Base-by-base conservation (phyloP, 2,329 filamentous ascomycete species). In the Aspergillus latus region DNA sequence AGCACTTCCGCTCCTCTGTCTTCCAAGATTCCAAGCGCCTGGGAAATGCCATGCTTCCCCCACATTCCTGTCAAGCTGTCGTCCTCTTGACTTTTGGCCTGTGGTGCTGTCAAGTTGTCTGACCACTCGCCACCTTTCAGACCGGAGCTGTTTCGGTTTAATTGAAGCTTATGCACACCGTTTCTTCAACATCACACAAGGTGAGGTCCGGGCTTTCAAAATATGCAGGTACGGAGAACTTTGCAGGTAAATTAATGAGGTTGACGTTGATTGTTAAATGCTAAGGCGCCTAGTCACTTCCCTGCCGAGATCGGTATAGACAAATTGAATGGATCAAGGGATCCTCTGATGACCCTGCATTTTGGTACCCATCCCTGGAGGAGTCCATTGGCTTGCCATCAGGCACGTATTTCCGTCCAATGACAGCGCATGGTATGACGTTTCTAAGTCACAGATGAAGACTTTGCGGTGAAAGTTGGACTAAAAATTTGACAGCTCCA, bases 211-310 rank as follows among this genome's bases (percentile, higher is more conserved):
- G 48, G 54, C 54, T 51, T 51, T 42, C 51, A 55, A 42, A 57
- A 37, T 32, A 55, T 61, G 59, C 63, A 65, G 59, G 60, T 62
- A 61, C 61, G 50, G 7, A 15, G 45, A 13, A 39, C 26, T 46
- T 36, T 54, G 49, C 52, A 43, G 56, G 51, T 60, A 37, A 56
- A 60, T 61, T 64, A 63, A 58, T 59, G 58, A 61, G 60, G 62
- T 42, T 60, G 62, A 62, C 63, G 60, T 37, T 10, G 15, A 39
- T 48, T 55, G 37, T 28, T 36, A 49, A 49, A 52, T 55, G 50
- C 43, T 52, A 52, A 39, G 51, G 52, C 56, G 46, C 45, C 43
- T 39, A 44, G 58, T 37, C 62, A 60, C 45, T 61, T 62, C 59
- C 56, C 49, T 39, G 44, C 53, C 48, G 49, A 47, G 44, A 29